Evolutionary conservation across 1,284 basidiomycete species (phyloP).

Genomic region (Athelia psychrophila): DNA sequence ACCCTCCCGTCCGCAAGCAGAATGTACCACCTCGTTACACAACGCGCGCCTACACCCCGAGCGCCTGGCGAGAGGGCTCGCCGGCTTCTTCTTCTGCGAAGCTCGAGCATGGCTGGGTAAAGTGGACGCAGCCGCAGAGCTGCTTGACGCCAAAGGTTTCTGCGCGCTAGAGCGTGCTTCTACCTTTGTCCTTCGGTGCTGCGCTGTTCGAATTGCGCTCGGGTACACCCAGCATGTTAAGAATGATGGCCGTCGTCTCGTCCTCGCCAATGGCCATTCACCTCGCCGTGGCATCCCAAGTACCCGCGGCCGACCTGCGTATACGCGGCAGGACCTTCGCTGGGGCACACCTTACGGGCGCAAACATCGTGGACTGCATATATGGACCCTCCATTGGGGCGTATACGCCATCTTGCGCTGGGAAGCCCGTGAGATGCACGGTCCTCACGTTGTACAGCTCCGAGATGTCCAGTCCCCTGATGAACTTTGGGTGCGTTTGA

Average conservation of each 20-base stretch:
- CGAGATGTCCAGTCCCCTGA: conserved; percentile 20
- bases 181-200: too few species aligned
- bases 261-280: background rate
- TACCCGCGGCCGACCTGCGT: background rate
- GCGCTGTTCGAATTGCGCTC: too few species aligned
- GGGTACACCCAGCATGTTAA: background rate
- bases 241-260: background rate
- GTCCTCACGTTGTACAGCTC: conserved; percentile 33
- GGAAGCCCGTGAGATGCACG: conserved; percentile 25
- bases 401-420: conserved; percentile 25
- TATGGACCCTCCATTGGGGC: conserved; percentile 17
- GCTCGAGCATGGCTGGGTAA: too few species aligned
- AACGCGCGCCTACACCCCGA: too few species aligned
- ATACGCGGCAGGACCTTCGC: background rate
- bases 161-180: too few species aligned
- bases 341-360: background rate
- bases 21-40: too few species aligned
- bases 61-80: background rate
- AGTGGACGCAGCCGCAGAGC: too few species aligned
- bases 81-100: background rate
- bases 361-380: conserved; percentile 21
- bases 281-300: background rate
- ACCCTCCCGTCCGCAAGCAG: too few species aligned
- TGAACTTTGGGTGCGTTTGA: conserved; percentile 16
- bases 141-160: too few species aligned